These are phyloP conservation scores for Immersiporthe knoxdaviesiana DNA, from an alignment of 2,329 filamentous ascomycete genomes.

Conservation along the genomic window DNA sequence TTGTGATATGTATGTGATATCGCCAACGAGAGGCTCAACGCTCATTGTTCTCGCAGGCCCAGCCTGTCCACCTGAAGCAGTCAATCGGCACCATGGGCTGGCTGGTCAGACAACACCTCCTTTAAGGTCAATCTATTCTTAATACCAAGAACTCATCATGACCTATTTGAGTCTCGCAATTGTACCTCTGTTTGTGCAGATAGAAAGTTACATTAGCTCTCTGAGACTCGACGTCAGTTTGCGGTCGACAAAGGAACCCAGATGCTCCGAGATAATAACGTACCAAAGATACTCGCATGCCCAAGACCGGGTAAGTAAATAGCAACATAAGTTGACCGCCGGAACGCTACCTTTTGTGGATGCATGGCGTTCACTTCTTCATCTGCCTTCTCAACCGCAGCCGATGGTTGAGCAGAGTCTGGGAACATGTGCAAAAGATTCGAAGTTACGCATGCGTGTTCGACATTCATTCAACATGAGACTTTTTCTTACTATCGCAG, in stretches of 20 bases:
- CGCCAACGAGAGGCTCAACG: background rate
- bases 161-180: background rate
- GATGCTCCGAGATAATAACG: background rate
- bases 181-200: background rate
- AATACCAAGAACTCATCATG: background rate
- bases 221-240: background rate
- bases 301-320: background rate
- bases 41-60: slow-evolving; percentile 11
- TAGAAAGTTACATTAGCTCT: background rate
- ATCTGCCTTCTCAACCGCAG: background rate
- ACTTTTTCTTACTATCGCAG: slow-evolving; percentile 4
- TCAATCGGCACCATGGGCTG: background rate
- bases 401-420: background rate
- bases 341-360: background rate
- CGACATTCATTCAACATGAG: slow-evolving; percentile 3
- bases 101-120: background rate
- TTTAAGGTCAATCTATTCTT: slow-evolving; percentile 11
- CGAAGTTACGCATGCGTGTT: too few relatives aligned
- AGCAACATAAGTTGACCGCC: background rate
- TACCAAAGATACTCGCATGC: background rate
- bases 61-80: background rate
- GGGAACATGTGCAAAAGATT: background rate
- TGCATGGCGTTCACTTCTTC: background rate
- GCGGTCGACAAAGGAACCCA: background rate
- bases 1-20: too few relatives aligned